Conservation (phyloP, 805 yeast genomes). For the Lipomyces oligophaga region DNA sequence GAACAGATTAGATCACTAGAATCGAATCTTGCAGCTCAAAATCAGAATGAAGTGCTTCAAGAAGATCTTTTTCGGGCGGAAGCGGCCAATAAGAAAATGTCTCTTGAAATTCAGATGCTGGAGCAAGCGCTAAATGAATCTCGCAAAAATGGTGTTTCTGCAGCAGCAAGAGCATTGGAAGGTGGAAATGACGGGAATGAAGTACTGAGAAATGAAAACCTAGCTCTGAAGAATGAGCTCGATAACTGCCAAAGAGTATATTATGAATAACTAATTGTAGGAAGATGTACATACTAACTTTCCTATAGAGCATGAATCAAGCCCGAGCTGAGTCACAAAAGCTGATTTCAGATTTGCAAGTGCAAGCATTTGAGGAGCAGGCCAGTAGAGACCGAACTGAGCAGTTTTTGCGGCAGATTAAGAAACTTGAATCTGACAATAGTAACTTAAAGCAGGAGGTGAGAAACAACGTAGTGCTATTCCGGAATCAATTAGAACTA, state of each 20-base stretch:
- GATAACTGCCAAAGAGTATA: too few species aligned
- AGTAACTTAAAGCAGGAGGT: slow-evolving; percentile 22
- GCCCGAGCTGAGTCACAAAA: slow-evolving; percentile 40
- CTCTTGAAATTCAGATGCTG: slow-evolving; percentile 34
- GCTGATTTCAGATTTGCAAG: slow-evolving; percentile 40
- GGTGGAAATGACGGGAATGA: too few species aligned
- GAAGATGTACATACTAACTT: too few species aligned
- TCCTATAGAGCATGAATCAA: slow-evolving; percentile 35
- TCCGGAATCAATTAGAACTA: too few species aligned
- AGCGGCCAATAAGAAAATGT: slow-evolving; percentile 23
- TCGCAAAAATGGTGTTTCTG: slow-evolving; percentile 9
- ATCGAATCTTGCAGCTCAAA: slow-evolving; percentile 31
- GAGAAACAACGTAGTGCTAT: background rate
- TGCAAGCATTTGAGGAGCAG: slow-evolving; percentile 33
- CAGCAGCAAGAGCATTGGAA: background rate
- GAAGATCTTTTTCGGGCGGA: slow-evolving; percentile 17
- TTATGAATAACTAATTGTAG: too few species aligned
- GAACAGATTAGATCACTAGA: background rate
- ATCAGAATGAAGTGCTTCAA: slow-evolving; percentile 38
- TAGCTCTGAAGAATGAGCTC: slow-evolving; percentile 29
- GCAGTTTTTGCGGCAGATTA: slow-evolving; percentile 30
- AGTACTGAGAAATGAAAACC: slow-evolving; percentile 18
- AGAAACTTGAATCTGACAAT: slow-evolving; percentile 36
- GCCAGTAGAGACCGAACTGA: slow-evolving; percentile 26
- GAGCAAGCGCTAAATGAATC: slow-evolving; percentile 38